phyloP scores from a whole-genome alignment of 2,329 filamentous ascomycete genomes.

The Fusarium protoensiforme region DNA sequence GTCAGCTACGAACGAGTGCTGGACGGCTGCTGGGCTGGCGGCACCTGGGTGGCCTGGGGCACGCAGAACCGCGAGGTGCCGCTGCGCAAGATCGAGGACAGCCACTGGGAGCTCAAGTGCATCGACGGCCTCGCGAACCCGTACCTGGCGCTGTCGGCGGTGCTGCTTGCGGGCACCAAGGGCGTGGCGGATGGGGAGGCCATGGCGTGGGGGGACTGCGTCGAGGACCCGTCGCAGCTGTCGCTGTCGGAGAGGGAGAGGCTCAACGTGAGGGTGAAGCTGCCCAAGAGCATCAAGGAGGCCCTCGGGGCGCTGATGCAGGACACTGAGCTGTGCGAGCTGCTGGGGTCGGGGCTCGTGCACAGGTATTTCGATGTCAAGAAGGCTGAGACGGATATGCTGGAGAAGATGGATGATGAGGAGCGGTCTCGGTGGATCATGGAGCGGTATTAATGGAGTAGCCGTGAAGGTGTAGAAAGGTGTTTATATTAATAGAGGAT shows the following conservation, averaged over 20 bases:
- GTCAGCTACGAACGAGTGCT: conserved; percentile 75
- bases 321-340: conserved; percentile 58
- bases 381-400: conserved; percentile 61
- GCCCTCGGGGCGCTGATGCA: conserved; percentile 63
- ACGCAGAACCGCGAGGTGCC: conserved; percentile 83
- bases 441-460: conserved; percentile 64
- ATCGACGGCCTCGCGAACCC: conserved; percentile 85
- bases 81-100: conserved; percentile 72
- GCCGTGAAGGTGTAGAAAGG: neutral
- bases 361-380: conserved; percentile 69
- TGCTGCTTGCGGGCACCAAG: conserved; percentile 46
- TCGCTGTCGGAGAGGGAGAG: conserved; percentile 57
- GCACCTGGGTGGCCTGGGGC: conserved; percentile 83
- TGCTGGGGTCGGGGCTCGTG: conserved; percentile 63
- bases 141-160: conserved; percentile 67
- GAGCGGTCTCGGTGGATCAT: conserved; percentile 69
- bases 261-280: conserved; percentile 63
- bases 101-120: conserved; percentile 82
- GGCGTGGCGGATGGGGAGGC: conserved; percentile 45
- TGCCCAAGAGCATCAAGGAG: conserved; percentile 66
- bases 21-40: conserved; percentile 82
- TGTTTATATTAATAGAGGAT: too few relatives aligned
- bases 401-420: conserved; percentile 56
- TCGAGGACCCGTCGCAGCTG: conserved; percentile 63
- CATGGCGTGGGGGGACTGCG: conserved; percentile 65